Conservation (phyloP, 2,329 filamentous ascomycete genomes). For the Beauveria pseudobassiana region DNA sequence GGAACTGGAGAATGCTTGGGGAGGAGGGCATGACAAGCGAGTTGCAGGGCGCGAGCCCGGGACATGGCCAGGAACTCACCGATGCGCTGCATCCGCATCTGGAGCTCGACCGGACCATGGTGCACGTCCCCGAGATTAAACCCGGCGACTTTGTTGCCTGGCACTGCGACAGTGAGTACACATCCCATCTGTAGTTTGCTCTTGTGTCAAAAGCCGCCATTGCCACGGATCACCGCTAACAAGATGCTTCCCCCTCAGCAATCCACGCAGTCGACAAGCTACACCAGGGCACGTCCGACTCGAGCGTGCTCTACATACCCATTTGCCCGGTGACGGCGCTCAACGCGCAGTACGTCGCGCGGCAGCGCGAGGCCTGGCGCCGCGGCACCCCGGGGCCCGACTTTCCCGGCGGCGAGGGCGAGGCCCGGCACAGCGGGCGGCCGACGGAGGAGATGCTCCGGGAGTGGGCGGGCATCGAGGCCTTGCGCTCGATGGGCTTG, state of each 20-base stretch:
- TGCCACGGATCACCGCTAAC: constrained; percentile 9
- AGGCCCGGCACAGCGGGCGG: constrained; percentile 45
- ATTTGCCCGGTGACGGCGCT: constrained; percentile 70
- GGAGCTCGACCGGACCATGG: constrained; percentile 58
- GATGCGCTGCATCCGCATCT: constrained; percentile 66
- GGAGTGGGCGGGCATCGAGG: constrained; percentile 24
- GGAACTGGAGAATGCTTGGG: constrained; percentile 54
- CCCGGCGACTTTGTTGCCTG: constrained; percentile 77
- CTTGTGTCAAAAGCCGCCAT: neutral
- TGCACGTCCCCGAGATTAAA: constrained; percentile 58
- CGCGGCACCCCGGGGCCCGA: constrained; percentile 61
- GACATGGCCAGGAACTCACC: constrained; percentile 63
- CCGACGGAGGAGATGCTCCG: constrained; percentile 33
- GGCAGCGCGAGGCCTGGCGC: constrained; percentile 65
- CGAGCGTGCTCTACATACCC: constrained; percentile 83
- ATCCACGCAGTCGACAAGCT: constrained; percentile 79
- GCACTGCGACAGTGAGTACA: constrained; percentile 64
- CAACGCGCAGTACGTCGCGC: constrained; percentile 63
- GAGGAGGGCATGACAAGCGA: constrained; percentile 40
- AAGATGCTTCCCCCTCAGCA: constrained; percentile 19
- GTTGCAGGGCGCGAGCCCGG: constrained; percentile 65
- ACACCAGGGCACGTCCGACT: constrained; percentile 65
- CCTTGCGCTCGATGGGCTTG: constrained; percentile 38
- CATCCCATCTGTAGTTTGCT: neutral
- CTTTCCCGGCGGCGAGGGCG: constrained; percentile 65